These are phyloP conservation scores for Fusarium stilboides DNA, from an alignment of 2,329 filamentous ascomycete species.

Conservation along the genomic window DNA sequence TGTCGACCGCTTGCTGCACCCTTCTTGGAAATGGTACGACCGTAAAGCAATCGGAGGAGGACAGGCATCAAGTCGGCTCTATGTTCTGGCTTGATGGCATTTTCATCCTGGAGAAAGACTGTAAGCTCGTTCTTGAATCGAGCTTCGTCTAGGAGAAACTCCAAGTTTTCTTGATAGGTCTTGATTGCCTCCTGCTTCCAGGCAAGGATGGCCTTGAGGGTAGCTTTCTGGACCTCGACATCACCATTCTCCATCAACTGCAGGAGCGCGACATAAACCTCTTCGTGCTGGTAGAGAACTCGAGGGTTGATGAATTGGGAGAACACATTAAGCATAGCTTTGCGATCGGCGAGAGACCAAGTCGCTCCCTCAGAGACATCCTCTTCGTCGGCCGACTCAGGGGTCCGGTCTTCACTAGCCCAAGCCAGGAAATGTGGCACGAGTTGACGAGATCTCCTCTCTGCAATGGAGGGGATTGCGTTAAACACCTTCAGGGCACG, in stretches of 20 bases:
- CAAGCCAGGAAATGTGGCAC: conserved; percentile 90
- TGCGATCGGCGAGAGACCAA: conserved; percentile 86
- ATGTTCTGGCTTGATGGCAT: conserved; percentile 81
- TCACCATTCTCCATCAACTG: conserved; percentile 89
- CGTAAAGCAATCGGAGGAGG: conserved; percentile 88
- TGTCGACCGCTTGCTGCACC: conserved; percentile 82
- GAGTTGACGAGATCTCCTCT: conserved; percentile 86
- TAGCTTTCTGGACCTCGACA: conserved; percentile 86
- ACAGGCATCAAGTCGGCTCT: conserved; percentile 84
- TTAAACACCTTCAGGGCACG: conserved; percentile 86
- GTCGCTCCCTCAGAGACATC: conserved; percentile 57
- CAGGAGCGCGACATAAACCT: conserved; percentile 83
- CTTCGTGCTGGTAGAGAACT: conserved; percentile 82
- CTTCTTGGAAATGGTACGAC: conserved; percentile 87
- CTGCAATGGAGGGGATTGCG: conserved; percentile 81
- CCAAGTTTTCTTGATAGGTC: conserved; percentile 86
- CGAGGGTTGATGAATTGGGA: conserved; percentile 88
- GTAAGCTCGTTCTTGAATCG: conserved; percentile 95
- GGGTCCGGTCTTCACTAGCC: conserved; percentile 69
- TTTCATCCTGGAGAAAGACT: conserved; percentile 84
- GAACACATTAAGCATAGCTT: conserved; percentile 85
- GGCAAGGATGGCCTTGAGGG: conserved; percentile 86
- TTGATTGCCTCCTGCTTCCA: conserved; percentile 88
- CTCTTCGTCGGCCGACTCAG: conserved; percentile 54
- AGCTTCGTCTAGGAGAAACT: conserved; percentile 90